Base-by-base conservation (phyloP, 805 yeast genomes). In the Candida railenensis region DNA sequence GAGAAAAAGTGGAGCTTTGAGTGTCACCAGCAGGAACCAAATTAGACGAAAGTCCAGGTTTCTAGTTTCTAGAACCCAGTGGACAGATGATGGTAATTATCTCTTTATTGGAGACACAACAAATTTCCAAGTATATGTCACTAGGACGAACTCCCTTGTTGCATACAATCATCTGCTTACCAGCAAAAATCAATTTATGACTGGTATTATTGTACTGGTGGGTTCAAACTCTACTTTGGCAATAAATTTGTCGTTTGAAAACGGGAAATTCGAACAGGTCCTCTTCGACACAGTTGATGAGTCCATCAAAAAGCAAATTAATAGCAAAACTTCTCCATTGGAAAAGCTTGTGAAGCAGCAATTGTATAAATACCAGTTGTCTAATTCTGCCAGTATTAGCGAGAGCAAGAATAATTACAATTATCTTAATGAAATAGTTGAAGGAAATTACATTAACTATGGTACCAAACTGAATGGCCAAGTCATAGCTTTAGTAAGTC, bases 391-490 rank as follows among this genome's bases (percentile, higher is more conserved):
- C 18, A 32, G 42, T 25, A 43, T 40, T 20, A 49, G 40, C 3
- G 58, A 46, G 4, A 57, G 50, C 22, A 47, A 39, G 22, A 20
- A 20, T 4, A 41, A 32, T 15, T 22, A 22, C 40, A 19, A n/a
- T 7, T 60, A 55, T 40, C 52, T 63, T 28, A 55, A 52, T 25
- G 57, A 55, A 4, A 48, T 50, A 2, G 47, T 56, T 4, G 71
- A 62, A 32, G 72, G 71, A 1, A 52, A 53, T 21, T 56, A 66
- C 21, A 49, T 62, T 8, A 59, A 56, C 33, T 62, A 57, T 34
- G 69, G 66, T 2, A 53, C 53, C 16, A 53, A 53, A 11, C 38
- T 55, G 18, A 48, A 50, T 18, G 53, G 51, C 40, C 64, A 63
- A 3, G 40, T 65, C 3, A 19, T 61, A 12, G 47, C 62, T 4